Base-by-base conservation (phyloP, 345 rosid species). In the Murraya koenigii region DNA sequence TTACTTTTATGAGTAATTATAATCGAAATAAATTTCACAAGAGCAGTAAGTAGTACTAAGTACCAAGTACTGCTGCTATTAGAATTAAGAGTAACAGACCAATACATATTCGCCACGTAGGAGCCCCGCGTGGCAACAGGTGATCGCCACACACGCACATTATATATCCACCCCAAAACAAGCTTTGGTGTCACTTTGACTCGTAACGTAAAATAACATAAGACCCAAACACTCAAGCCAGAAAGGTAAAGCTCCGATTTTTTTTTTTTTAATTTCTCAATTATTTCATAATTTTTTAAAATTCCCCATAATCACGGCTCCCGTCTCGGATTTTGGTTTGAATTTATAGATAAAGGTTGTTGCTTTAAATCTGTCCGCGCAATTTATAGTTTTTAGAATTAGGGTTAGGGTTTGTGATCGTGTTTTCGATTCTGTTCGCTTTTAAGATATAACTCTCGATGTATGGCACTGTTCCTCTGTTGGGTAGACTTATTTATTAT, bases 341-440 rank as follows among this genome's bases (percentile, higher is more conserved):
- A 19, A 20, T 2, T 19, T 11, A 13, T 17, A 17, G 30, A 3
- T 19, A 19, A 70, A 67, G 22, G 3, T 23, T 44, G n/a, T 25
- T 25, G 58, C 33, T 14, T 22, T 44, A 7, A 68, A 25, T 44
- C 35, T 41, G 55, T 8, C 36, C 7, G 23, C 7, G 2, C 54
- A 30, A 39, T 39, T 14, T 39, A 7, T 39, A n/a, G 8, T 17
- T 32, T 22, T 47, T 75, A 60, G 33, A 19, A 23, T 36, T 72
- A 73, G 66, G 66, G 58, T 74, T 74, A 60, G 47, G 70, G 70
- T 47, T 75, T 30, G 23, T 33, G 69, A 47, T 75, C 41, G 22
- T 44, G 2, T 62, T 28, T 47, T 30, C 49, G 30, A 20, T 74
- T 38, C 20, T 74, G 59, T 5, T 28, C 32, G 28, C 25, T 56